Conservation (phyloP, 768 basidiomycete species). For the Kockovaella imperatae region DNA sequence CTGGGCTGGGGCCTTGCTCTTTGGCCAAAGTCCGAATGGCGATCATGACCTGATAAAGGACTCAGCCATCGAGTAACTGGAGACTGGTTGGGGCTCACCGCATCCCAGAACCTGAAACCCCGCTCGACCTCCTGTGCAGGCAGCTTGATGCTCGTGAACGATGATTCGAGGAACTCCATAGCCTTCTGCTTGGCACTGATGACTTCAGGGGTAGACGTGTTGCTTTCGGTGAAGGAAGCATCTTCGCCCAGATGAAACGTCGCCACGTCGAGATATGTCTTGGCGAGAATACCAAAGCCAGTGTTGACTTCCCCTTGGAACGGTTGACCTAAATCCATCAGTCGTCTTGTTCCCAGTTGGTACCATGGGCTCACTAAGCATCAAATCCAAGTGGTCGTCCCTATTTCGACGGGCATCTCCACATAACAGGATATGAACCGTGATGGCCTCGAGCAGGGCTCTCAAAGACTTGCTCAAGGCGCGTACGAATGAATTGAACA, state of each 20-base stretch:
- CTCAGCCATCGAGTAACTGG: not conserved
- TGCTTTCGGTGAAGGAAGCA: slow-evolving; percentile 58
- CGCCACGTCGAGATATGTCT: slow-evolving; percentile 83
- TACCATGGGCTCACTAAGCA: slow-evolving; percentile 53
- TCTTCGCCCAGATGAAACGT: slow-evolving; percentile 79
- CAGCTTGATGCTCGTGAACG: slow-evolving; percentile 76
- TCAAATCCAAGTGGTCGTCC: slow-evolving; percentile 86
- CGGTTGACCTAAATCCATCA: slow-evolving; percentile 51
- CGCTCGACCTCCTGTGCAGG: slow-evolving; percentile 85
- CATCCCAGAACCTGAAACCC: slow-evolving; percentile 97
- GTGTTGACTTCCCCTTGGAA: slow-evolving; percentile 97
- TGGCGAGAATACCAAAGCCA: slow-evolving; percentile 87
- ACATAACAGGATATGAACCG: slow-evolving; percentile 85
- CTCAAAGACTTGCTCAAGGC: slow-evolving; percentile 83
- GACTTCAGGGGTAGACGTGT: slow-evolving; percentile 66
- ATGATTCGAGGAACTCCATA: slow-evolving; percentile 88
- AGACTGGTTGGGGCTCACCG: slow-evolving; percentile 55
- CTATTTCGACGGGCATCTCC: slow-evolving; percentile 76
- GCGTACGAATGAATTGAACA: slow-evolving; percentile 96
- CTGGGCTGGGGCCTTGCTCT: slow-evolving; percentile 45
- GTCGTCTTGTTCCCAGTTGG: not conserved
- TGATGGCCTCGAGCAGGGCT: slow-evolving; percentile 79
- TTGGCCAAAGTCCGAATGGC: slow-evolving; percentile 80
- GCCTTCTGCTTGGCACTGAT: slow-evolving; percentile 72
- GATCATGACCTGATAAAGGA: slow-evolving; percentile 48